Evolutionary conservation across 441 rosid genomes (phyloP), one percentile per base, ranked within the genome.

Genomic region (Francoa sonchifolia): DNA sequence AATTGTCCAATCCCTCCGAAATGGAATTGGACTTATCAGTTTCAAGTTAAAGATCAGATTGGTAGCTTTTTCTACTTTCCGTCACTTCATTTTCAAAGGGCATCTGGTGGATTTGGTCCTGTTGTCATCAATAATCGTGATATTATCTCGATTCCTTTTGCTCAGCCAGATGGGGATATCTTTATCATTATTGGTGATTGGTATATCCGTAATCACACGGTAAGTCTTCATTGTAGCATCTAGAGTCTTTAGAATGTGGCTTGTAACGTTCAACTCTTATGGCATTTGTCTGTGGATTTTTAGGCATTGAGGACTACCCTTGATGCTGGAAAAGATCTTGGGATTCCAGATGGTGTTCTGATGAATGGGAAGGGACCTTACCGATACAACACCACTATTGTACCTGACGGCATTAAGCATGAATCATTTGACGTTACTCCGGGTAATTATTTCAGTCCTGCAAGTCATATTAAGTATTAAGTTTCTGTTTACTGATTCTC

Each of bases 321-420:
- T 36, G 94, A 81, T 54, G 69, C 81, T 34, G 97, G 97, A 33
- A 64, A 81, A 43, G 94, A 84, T 18, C 95, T 88, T 15, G 97
- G 79, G 19, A 69, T 88, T 82, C 97, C 97, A 0, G 90, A 76
- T 55, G 95, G 94, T 38, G 97, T 88, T 61, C 75, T 88, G 27
- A 84, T 88, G 38, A 88, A 88, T 42, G 97, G 97, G 39, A 88
- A 76, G 65, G 97, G 97, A 37, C 94, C 97, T 18, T 88, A 56
- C 59, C 52, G 60, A 50, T 84, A 88, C 63, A 88, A 84, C 57
- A 54, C 56, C 34, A 61, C 79, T 44, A 77, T 83, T 52, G 90
- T 88, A 8, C 87, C 87, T 27, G 82, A 77, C 59, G 96, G 94
- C 41, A 77, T 85, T 42, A 66, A 72, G 8, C 66, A 79, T 54